Base-by-base conservation (phyloP, 176 grass and related monocot genomes). In the Eragrostis nindensis region DNA sequence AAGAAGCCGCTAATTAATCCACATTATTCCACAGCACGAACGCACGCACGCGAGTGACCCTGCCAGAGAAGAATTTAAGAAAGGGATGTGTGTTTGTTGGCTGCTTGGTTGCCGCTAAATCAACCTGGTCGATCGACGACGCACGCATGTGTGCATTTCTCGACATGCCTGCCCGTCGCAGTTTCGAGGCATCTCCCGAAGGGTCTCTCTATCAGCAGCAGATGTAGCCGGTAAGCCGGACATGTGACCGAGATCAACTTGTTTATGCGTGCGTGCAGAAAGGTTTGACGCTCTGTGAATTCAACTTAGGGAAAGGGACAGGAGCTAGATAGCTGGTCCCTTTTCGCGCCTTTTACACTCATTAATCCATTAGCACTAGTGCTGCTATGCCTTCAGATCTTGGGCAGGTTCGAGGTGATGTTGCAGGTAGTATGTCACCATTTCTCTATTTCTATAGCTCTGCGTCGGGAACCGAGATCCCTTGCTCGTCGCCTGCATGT, bases 21-120 rank as follows among this genome's bases (percentile, higher is more conserved):
- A 71, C 59, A 14, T n/a, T n/a, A n/a, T 36, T 36, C 32, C 49
- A 1, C 22, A 15, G 1, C 42, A 45, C 66, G 2, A 61, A 11
- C 38, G 48, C 68, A 66, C 8, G 61, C 27, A 29, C 5, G 64
- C 54, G 1, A 14, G 30, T 19, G 30, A 26, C 73, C 67, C 80
- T 38, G 70, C 5, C 8, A 1, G 0, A 70, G 62, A 8, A 70
- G 63, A 50, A 76, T 75, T 75, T 46, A 75, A 70, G 14, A 63
- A 79, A 40, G 56, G 82, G 82, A 85, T 56, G 71, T 87, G 85
- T 83, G 79, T 87, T 62, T 53, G 65, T 71, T 50, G 78, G 83
- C 62, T 67, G 60, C 71, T 74, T 25, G 19, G 26, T 1, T n/a
- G 12, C 7, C 7, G 9, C 44, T 49, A 27, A 26, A 27, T 5